phyloP scores from a whole-genome alignment of 768 basidiomycete species.

The Arthromyces matolae region DNA sequence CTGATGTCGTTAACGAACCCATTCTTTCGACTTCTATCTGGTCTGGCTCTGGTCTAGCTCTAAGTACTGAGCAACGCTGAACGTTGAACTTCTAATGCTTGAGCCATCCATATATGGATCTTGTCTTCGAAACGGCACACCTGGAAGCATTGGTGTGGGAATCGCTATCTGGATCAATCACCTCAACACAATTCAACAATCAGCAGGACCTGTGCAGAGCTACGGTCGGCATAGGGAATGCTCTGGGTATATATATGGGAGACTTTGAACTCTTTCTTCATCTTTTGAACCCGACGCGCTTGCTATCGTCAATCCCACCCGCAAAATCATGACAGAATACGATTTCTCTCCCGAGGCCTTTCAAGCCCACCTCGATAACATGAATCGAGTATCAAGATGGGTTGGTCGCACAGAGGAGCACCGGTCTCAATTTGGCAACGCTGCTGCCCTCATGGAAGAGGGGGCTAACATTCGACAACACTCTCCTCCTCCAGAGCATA shows the following conservation, averaged over 20 bases:
- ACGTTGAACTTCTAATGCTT: too few species aligned
- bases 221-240: slow-evolving; percentile 11
- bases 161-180: slow-evolving; percentile 2
- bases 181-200: too few species aligned
- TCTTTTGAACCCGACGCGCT: neutral
- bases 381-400: slow-evolving; percentile 19
- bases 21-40: too few species aligned
- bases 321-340: slow-evolving; percentile 21
- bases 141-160: too few species aligned
- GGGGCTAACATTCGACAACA: neutral
- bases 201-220: neutral
- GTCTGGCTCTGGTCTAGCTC: too few species aligned
- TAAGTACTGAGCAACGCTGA: too few species aligned
- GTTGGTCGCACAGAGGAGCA: slow-evolving; percentile 18
- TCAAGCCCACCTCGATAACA: slow-evolving; percentile 17
- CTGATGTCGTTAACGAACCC: too few species aligned
- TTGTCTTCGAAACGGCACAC: too few species aligned
- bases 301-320: neutral
- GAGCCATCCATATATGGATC: too few species aligned
- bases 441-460: slow-evolving; percentile 17
- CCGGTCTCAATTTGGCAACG: slow-evolving; percentile 15
- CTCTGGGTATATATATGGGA: slow-evolving; percentile 11
- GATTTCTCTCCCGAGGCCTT: slow-evolving; percentile 22
- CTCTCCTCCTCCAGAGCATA: slow-evolving; percentile 1
- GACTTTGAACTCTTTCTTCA: neutral